phyloP scores from a whole-genome alignment of 805 yeast genomes.

The Kodamaea fukazawae region DNA sequence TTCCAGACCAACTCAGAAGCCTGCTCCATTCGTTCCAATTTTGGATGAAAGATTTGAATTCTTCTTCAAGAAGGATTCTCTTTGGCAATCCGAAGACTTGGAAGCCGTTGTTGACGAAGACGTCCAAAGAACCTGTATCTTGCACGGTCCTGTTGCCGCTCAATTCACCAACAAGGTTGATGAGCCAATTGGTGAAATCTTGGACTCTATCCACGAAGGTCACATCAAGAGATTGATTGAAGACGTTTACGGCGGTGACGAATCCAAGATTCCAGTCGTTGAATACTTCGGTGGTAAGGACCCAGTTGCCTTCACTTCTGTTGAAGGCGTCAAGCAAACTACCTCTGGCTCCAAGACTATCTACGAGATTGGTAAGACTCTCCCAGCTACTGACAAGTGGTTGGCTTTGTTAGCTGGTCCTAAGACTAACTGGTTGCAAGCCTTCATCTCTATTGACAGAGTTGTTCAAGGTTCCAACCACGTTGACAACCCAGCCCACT shows the following conservation, averaged over 20 bases:
- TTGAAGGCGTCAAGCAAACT: conserved; percentile 37
- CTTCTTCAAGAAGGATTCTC: conserved; percentile 96
- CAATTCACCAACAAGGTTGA: conserved; percentile 81
- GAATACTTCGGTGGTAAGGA: conserved; percentile 80
- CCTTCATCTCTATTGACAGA: conserved; percentile 74
- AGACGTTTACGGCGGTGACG: conserved; percentile 71
- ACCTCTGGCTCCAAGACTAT: conserved; percentile 19
- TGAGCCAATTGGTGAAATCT: conserved; percentile 88
- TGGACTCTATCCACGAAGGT: conserved; percentile 87
- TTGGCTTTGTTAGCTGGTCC: conserved; percentile 77
- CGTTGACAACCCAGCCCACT: conserved; percentile 73
- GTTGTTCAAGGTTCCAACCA: conserved; percentile 84
- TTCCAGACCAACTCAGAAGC: conserved; percentile 84
- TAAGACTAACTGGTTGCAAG: conserved; percentile 83
- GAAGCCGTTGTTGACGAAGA: conserved; percentile 95
- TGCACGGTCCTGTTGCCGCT: conserved; percentile 98
- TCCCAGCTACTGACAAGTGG: conserved; percentile 53
- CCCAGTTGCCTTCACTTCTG: conserved; percentile 26
- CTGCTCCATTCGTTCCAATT: conserved; percentile 96
- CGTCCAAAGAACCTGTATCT: conserved; percentile 97
- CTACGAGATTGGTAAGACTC: conserved; percentile 37
- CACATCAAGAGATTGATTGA: conserved; percentile 69
- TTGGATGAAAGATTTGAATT: conserved; percentile 91
- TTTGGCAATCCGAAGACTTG: conserved; percentile 98
- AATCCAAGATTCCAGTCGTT: conserved; percentile 73